Conservation (phyloP, 257 asterid genomes). For the Nicotiana otophora region DNA sequence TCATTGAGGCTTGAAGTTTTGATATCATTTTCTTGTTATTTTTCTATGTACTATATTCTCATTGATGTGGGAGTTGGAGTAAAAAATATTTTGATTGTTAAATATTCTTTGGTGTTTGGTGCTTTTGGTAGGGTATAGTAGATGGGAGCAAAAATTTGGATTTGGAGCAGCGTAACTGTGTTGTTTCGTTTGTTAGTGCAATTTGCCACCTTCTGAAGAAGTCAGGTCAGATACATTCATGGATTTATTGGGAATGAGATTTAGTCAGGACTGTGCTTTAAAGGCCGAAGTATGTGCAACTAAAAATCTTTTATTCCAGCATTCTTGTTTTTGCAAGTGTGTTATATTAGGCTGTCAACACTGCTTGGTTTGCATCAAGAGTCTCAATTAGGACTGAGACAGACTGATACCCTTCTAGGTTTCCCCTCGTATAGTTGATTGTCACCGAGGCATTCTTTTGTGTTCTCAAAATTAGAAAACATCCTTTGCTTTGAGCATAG, state of each 20-base stretch:
- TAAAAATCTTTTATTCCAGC: too few species aligned
- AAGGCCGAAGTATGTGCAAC: too few species aligned
- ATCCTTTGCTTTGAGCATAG: background rate
- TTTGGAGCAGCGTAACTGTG: slow-evolving; percentile 31
- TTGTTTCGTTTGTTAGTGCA: slow-evolving; percentile 60
- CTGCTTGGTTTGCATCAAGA: background rate
- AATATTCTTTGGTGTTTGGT: background rate
- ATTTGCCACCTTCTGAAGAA: slow-evolving; percentile 57
- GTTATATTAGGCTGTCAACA: too few species aligned
- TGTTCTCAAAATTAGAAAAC: too few species aligned
- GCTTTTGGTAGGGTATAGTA: slow-evolving; percentile 37
- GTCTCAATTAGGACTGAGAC: background rate
- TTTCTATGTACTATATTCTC: background rate
- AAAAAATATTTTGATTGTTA: slow-evolving; percentile 10
- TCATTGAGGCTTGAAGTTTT: background rate
- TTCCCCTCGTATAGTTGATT: too few species aligned
- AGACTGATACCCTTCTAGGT: too few species aligned
- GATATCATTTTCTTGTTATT: background rate
- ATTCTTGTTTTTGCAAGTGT: too few species aligned
- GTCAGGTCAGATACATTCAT: slow-evolving; percentile 42
- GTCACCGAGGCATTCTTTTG: too few species aligned
- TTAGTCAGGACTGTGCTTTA: slow-evolving; percentile 6
- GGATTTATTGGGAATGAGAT: slow-evolving; percentile 3
- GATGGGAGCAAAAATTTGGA: slow-evolving; percentile 31
- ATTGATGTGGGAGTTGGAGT: background rate